Base-by-base conservation (phyloP, 2,329 filamentous ascomycete genomes). In the Monosporascus sp. region DNA sequence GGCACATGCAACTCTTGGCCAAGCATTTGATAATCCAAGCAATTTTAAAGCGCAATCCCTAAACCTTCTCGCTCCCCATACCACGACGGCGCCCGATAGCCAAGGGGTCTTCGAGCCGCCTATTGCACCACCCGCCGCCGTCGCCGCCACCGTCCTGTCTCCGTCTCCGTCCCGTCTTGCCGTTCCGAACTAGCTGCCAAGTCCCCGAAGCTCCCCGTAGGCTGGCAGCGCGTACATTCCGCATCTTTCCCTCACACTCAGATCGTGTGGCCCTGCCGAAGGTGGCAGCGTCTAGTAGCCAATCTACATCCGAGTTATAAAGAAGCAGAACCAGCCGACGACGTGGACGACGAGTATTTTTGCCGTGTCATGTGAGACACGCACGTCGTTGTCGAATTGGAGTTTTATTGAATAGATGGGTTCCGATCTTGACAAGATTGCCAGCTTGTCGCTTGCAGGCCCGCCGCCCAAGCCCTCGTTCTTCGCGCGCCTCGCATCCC, bases 401-500 rank as follows among this genome's bases (percentile, higher is more conserved):
- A 54, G 43, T 31, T 31, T 46, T 60, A 57, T 59, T 65, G 70
- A 70, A 71, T 76, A 76, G 72, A 77, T 77, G 72, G 72, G 76
- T 69, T 70, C 74, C 60, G 68, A 71, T 62, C 62, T 67, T 66
- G 68, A 69, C 64, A 68, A 70, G 65, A 64, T 67, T 59, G 61
- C 70, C 63, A 66, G 67, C 60, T 61, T 69, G 66, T 61, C 69
- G 58, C 64, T 64, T 61, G 70, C 72, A 65, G 70, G 72, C 62
- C 64, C 67, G 60, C 69, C 72, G 54, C 65, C 73, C 47, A 70
- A 69, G 53, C 68, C 70, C 51, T 77, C 75, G 47, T 72, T 84
- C 58, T 72, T 83, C 61, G 80, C 80, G 58, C 78, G 79, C 51
- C 70, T 83, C 57, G 72, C 73, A 52, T 70, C 79, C 47, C 77